phyloP scores from a whole-genome alignment of 148 eudicot genomes.

The Nepenthes mirabilis region DNA sequence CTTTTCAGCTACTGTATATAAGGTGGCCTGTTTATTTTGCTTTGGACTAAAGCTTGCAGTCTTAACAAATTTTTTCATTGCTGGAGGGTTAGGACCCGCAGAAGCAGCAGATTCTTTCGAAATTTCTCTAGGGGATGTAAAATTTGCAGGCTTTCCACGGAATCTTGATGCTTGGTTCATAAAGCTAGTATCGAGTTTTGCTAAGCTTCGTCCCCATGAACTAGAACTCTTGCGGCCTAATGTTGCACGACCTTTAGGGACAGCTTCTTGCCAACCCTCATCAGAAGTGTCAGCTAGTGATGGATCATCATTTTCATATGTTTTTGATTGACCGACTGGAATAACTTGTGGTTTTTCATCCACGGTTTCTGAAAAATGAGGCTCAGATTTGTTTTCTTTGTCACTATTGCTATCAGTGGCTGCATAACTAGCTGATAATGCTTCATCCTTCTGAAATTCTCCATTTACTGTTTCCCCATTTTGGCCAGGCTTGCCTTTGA shows the following conservation, averaged over 20 bases:
- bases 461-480: slow-evolving; percentile 29
- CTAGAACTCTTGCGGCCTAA: slow-evolving; percentile 50
- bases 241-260: slow-evolving; percentile 64
- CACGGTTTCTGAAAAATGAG: slow-evolving; percentile 23
- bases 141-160: slow-evolving; percentile 42
- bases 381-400: slow-evolving; percentile 55
- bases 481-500: slow-evolving; percentile 57
- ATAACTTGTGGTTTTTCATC: slow-evolving; percentile 21
- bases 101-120: slow-evolving; percentile 38
- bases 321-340: slow-evolving; percentile 13
- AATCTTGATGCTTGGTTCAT: slow-evolving; percentile 36
- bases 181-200: slow-evolving; percentile 67
- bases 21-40: slow-evolving; percentile 14
- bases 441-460: slow-evolving; percentile 42
- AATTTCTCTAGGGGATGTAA: slow-evolving; percentile 40
- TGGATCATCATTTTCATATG: slow-evolving; percentile 23
- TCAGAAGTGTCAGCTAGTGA: slow-evolving; percentile 45
- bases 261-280: slow-evolving; percentile 99
- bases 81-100: slow-evolving; percentile 20
- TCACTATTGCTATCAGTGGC: slow-evolving; percentile 37
- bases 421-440: slow-evolving; percentile 17
- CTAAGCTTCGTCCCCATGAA: slow-evolving; percentile 59
- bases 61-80: slow-evolving; percentile 39
- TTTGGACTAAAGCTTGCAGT: slow-evolving; percentile 63
- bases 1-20: slow-evolving; percentile 29